phyloP scores from a whole-genome alignment of 257 asterid genomes.

The Perilla frutescens region DNA sequence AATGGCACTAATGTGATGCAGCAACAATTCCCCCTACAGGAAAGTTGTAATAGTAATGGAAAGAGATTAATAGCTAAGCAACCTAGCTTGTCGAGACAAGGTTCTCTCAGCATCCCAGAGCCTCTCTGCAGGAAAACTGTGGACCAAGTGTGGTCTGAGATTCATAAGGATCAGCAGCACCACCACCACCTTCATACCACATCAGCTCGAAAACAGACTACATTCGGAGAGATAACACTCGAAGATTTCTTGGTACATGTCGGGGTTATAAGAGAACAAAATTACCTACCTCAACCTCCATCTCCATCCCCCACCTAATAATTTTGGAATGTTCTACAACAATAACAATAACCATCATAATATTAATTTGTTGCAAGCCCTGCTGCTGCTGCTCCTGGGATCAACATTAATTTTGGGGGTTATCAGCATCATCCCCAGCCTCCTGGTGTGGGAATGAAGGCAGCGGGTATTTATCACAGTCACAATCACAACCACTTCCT shows the following conservation, averaged over 20 bases:
- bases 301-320: conserved; percentile 45
- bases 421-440: conserved; percentile 31
- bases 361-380: conserved; percentile 41
- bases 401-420: background rate
- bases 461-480: conserved; percentile 35
- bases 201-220: conserved; percentile 51
- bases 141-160: conserved; percentile 82
- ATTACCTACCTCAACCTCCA: conserved; percentile 3
- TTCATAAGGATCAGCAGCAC: conserved; percentile 45
- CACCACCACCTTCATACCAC: conserved; percentile 28
- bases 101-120: conserved; percentile 65
- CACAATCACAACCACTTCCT: conserved; percentile 35
- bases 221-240: conserved; percentile 80
- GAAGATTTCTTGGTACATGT: conserved; percentile 81
- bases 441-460: conserved; percentile 52
- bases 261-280: conserved; percentile 69
- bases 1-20: background rate
- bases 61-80: conserved; percentile 43
- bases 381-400: conserved; percentile 1
- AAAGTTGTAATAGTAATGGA: conserved; percentile 6
- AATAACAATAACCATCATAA: conserved; percentile 10
- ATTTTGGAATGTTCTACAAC: conserved; percentile 48
- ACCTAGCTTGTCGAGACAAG: conserved; percentile 64
- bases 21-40: conserved; percentile 26
- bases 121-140: conserved; percentile 72